Evolutionary conservation across 495 filamentous ascomycete genomes (phyloP), one percentile per base, ranked within the genome.

Genomic region (Tuber borchii): DNA sequence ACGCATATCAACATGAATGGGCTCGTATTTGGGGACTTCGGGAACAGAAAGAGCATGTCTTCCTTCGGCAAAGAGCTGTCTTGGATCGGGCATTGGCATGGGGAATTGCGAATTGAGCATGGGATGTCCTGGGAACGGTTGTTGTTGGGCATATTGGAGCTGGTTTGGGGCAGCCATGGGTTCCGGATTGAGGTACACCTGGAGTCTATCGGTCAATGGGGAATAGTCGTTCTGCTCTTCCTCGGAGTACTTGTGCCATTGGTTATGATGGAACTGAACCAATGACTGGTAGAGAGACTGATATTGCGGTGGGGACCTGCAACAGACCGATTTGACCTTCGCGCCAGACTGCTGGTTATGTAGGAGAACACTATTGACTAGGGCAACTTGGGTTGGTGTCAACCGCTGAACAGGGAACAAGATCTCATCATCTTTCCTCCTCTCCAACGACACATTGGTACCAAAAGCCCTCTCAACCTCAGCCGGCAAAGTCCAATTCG

Each of bases 351-450:
- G 72, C 70, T 83, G 81, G 40, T 83, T 83, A 42, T 83, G 82
- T 9, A 83, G 81, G 45, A 83, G 82, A 22, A 83, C 81, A 45
- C 79, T 81, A 73, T 83, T 83, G 17, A 83, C 82, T 73, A 83
- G 51, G 26, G 76, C 70, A n/a, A 80, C 81, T 34, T 83, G 82
- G 48, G 80, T 76, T 37, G 82, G 78, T 26, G 74, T 71, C 69
- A 83, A 48, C 16, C 71, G 74, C 56, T 81, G 81, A n/a, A 83
- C 81, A 17, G 74, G 79, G 43, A 83, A 83, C 26, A 73, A 77
- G 39, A 83, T 51, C 68, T 83, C 82, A 74, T 83, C 82, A 4
- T 73, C 69, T 56, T 75, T 78, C 37, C 81, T 75, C 43, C 74
- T 82, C 70, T 81, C 79, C 44, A 73, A 45, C 31, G 65, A 43